Base-by-base conservation (phyloP, 352 stramenopile species). In the Globisporangium parvum region DNA sequence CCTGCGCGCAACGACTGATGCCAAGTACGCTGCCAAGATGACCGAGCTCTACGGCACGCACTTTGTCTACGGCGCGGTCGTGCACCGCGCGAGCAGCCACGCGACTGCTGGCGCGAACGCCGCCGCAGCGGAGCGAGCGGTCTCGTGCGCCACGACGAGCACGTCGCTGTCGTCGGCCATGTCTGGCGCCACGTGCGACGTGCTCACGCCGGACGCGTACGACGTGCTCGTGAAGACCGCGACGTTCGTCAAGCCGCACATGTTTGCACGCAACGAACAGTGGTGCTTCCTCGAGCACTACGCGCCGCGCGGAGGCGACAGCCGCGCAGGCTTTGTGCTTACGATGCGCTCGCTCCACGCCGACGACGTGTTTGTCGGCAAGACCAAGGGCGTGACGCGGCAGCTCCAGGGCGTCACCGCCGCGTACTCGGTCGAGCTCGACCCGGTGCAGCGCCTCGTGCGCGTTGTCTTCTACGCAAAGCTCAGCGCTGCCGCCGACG, bases 41-140 rank as follows among this genome's bases (percentile, higher is more conserved):
- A 68, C 63, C 5, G 73, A 79, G 49, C 33, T 84, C 18, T 50
- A 75, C 45, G 73, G 71, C 0, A 45, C 59, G 23, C 60, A 72
- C 21, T 84, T 84, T 41, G 70, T 84, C 60, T 80, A 78, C 44
- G 73, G 73, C 17, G 55, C 69, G 17, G 67, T 84, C 40, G 66
- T 79, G 52, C 71, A 79, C 39, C 59, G 64, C 53, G 59, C 63
- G 18, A 53, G 62, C 14, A 70, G 70, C 37, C 59, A 60, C 0
- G 47, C 45, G 21, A 53, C 55, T 15, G 54, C 20, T 52, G 20
- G 47, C 31, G 56, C 60, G 45, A n/a, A 15, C 21, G 45, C 49
- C 20, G 53, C 17, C 54, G 26, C 52, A 44, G 53, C 52, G 47
- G 14, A 17, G 23, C 23, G 39, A 26, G 4, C 58, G 31, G 28